A percentile compares a stretch with the other conserved stretches of the same genome.
phyloP scores from a whole-genome alignment of 495 filamentous ascomycete genomes.

The Antarctomyces pellizariae region DNA sequence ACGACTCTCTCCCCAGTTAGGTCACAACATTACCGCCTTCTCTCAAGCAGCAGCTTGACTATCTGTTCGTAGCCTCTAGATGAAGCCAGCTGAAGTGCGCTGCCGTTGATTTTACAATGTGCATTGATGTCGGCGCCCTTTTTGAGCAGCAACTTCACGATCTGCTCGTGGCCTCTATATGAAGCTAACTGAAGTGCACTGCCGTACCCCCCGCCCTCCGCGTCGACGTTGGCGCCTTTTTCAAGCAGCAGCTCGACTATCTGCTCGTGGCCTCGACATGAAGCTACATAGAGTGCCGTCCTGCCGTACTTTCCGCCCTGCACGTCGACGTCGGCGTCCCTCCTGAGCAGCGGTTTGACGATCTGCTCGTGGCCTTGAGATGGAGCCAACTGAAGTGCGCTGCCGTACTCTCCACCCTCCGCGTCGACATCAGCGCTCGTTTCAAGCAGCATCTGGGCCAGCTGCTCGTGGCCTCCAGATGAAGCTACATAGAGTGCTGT shows the following conservation, averaged over 20 bases:
- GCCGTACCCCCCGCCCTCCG: slow-evolving; percentile 1
- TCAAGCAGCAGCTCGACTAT: slow-evolving; percentile 18
- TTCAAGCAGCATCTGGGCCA: slow-evolving; percentile 7
- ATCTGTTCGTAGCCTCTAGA: slow-evolving; percentile 3
- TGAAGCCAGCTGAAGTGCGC: slow-evolving; percentile 12
- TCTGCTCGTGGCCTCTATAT: slow-evolving; percentile 3
- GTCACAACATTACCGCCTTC: too few species aligned
- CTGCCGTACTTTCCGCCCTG: slow-evolving; percentile 4
- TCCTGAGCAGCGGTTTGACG: slow-evolving; percentile 10
- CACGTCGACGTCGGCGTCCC: slow-evolving; percentile 9
- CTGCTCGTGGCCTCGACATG: slow-evolving; percentile 15
- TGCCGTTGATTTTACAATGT: slow-evolving; percentile 2
- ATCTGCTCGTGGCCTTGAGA: slow-evolving; percentile 3
- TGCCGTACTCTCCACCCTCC: slow-evolving; percentile 2
- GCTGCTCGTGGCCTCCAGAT: slow-evolving; percentile 6
- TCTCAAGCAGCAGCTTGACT: slow-evolving; percentile 10
- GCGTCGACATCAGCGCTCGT: slow-evolving; percentile 10
- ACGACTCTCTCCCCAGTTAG: too few species aligned
- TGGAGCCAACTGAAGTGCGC: slow-evolving; percentile 13
- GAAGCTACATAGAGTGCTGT: slow-evolving; percentile 11
- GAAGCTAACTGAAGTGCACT: slow-evolving; percentile 5
- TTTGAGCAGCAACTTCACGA: slow-evolving; percentile 6
- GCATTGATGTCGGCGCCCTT: slow-evolving; percentile 6
- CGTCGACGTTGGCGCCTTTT: slow-evolving; percentile 14
- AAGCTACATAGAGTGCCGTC: slow-evolving; percentile 19